A percentile compares a stretch with the other conserved stretches of the same genome.
phyloP scores from a whole-genome alignment of 2,329 filamentous ascomycete species.

The Aspergillus sp. region DNA sequence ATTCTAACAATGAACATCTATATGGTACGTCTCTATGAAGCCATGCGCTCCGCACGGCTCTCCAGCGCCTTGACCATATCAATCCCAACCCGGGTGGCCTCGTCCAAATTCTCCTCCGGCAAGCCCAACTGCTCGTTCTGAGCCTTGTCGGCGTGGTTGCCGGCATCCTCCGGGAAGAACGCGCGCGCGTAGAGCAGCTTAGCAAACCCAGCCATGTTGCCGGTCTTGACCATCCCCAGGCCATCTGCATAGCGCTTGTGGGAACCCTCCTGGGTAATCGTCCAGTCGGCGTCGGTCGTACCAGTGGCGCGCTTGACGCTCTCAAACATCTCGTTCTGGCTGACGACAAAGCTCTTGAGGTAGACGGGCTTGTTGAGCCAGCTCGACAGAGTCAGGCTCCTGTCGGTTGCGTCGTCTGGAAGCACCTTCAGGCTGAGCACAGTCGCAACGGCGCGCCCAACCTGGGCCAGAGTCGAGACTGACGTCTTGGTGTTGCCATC shows the following conservation, averaged over 20 bases:
- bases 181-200: conserved; percentile 56
- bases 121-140: conserved; percentile 59
- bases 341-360: conserved; percentile 58
- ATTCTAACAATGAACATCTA: too few species aligned
- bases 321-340: conserved; percentile 65
- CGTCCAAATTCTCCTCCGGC: conserved; percentile 60
- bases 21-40: too few species aligned
- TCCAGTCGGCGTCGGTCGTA: conserved; percentile 62
- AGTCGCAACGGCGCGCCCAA: conserved; percentile 53
- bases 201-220: conserved; percentile 47
- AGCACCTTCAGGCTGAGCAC: conserved; percentile 49
- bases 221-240: conserved; percentile 44
- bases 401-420: conserved; percentile 41
- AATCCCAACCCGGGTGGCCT: conserved; percentile 52
- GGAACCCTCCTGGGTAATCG: conserved; percentile 49
- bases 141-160: conserved; percentile 45
- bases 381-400: conserved; percentile 38
- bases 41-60: conserved; percentile 29
- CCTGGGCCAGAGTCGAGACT: conserved; percentile 60
- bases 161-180: conserved; percentile 49
- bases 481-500: conserved; percentile 59
- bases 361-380: conserved; percentile 54
- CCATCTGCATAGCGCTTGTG: conserved; percentile 53
- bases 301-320: conserved; percentile 60
- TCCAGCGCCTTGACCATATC: conserved; percentile 42